These are phyloP conservation scores for Yamadazyma atlantica DNA, from an alignment of 1,139 yeast species.

Conservation along the genomic window DNA sequence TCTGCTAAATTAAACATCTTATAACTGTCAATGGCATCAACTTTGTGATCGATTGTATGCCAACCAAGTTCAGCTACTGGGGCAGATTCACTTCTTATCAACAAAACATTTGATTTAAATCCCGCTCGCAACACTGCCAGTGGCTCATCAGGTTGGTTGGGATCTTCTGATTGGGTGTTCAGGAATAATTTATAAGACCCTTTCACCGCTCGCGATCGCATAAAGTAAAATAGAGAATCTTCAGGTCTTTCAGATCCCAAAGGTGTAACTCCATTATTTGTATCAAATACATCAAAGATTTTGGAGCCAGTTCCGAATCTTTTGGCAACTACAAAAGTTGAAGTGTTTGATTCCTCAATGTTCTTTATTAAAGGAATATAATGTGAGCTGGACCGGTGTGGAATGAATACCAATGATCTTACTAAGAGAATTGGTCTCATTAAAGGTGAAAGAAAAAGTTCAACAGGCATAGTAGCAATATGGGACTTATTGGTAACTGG, in stretches of 20 bases:
- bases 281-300: conserved; percentile 52
- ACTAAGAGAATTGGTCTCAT: conserved; percentile 60
- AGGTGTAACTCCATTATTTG: conserved; percentile 33
- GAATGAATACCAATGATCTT: conserved; percentile 52
- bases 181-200: conserved; percentile 61
- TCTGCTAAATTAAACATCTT: conserved; percentile 58
- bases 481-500: too few relatives aligned
- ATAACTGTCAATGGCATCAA: conserved; percentile 62
- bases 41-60: conserved; percentile 58
- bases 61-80: conserved; percentile 60
- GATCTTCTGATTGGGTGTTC: conserved; percentile 42
- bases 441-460: conserved; percentile 54
- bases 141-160: conserved; percentile 52
- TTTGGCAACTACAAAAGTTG: conserved; percentile 47
- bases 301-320: conserved; percentile 62
- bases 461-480: conserved; percentile 50
- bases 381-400: conserved; percentile 57
- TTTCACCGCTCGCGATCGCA: conserved; percentile 61
- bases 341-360: conserved; percentile 28
- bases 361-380: conserved; percentile 56
- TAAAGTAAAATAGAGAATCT: conserved; percentile 50
- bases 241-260: conserved; percentile 39
- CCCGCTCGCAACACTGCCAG: conserved; percentile 62
- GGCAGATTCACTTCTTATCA: conserved; percentile 48
- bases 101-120: conserved; percentile 53